A percentile compares a stretch with the other conserved stretches of the same genome.
Conservation (phyloP, 306 rosid species). For the Quercus rubra region DNA sequence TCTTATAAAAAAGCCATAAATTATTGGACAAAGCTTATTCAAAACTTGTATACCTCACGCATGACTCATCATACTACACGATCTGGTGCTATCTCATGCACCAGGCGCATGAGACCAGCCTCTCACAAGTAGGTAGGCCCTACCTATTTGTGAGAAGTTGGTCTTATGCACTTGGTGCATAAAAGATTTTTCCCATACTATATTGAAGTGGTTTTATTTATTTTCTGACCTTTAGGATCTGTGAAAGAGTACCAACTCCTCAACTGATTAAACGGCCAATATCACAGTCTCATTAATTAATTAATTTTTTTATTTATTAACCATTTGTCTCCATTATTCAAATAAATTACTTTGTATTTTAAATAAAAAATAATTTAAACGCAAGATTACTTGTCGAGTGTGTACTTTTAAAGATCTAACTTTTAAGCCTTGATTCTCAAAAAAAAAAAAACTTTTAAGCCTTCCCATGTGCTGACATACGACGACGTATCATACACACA, state of each 20-base stretch:
- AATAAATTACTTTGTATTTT: neutral
- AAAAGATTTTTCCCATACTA: too few relatives aligned
- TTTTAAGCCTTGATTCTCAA: neutral
- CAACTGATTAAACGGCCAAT: conserved; percentile 26
- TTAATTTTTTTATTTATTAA: neutral
- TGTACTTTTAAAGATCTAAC: neutral
- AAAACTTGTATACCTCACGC: too few relatives aligned
- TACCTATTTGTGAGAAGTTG: fast-evolving
- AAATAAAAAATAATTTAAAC: neutral
- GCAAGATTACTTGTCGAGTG: neutral
- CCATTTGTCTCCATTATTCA: neutral
- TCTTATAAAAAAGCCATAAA: too few relatives aligned
- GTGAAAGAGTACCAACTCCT: conserved; percentile 26
- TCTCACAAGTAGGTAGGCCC: too few relatives aligned
- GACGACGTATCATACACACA: neutral
- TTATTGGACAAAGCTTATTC: too few relatives aligned
- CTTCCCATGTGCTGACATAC: neutral
- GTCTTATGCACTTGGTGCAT: fast-evolving
- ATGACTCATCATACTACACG: too few relatives aligned
- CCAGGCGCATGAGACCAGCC: too few relatives aligned
- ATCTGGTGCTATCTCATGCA: too few relatives aligned
- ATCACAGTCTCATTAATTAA: neutral
- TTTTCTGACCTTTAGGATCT: conserved; percentile 23
- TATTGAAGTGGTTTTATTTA: neutral
- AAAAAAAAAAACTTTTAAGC: neutral